phyloP scores from a whole-genome alignment of 2,329 filamentous ascomycete species.

The Fusarium papillatum region DNA sequence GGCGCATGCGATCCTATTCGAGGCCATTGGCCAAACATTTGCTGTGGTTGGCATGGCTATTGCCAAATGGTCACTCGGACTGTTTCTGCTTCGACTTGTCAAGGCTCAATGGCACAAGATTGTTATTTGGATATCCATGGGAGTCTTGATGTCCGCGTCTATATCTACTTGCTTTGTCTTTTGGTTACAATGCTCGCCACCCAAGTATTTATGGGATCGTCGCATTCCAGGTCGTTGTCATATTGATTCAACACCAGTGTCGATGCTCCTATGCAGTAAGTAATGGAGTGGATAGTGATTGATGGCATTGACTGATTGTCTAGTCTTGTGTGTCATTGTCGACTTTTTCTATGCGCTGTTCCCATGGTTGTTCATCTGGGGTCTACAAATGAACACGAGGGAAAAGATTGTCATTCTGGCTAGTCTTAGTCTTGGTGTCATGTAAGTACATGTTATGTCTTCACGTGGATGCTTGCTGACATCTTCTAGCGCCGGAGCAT shows the following conservation, averaged over 20 bases:
- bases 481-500: constrained; percentile 41
- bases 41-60: constrained; percentile 54
- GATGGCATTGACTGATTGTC: not conserved
- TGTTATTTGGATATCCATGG: constrained; percentile 50
- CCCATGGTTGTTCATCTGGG: constrained; percentile 60
- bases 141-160: constrained; percentile 32
- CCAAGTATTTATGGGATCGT: constrained; percentile 36
- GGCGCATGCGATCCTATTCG: constrained; percentile 45
- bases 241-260: constrained; percentile 33
- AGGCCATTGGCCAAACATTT: constrained; percentile 52
- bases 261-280: constrained; percentile 41
- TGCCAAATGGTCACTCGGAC: constrained; percentile 54
- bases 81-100: constrained; percentile 55
- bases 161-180: constrained; percentile 28
- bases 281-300: rapidly evolving
- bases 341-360: constrained; percentile 57
- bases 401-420: constrained; percentile 59
- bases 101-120: constrained; percentile 50
- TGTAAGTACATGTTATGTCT: constrained; percentile 43
- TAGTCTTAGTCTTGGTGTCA: constrained; percentile 58
- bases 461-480: not conserved
- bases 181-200: constrained; percentile 35
- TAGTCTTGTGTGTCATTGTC: constrained; percentile 44
- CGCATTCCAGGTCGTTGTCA: constrained; percentile 30
- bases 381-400: constrained; percentile 57